Base-by-base conservation (phyloP, 352 stramenopile genomes). In the Pythium apleroticum region DNA sequence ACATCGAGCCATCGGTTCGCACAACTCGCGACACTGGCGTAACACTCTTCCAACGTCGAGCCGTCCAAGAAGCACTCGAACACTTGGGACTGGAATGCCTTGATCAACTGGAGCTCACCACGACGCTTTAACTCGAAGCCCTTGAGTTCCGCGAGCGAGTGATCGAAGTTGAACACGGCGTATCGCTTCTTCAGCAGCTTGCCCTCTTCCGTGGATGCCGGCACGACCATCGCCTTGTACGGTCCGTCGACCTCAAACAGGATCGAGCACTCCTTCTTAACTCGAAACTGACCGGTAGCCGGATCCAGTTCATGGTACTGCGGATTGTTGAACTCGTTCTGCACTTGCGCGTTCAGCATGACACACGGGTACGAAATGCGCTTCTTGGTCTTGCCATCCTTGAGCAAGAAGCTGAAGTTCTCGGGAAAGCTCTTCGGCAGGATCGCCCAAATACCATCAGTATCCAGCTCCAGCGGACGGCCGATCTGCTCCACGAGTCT, bases 391-490 rank as follows among this genome's bases (percentile, higher is more conserved):
- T 74, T 75, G 15, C 78, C 80, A 60, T 89, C 76, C 27, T 86
- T 79, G 0, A 90, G 73, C 43, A 82, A 73, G 72, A 99, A 98
- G 1, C 73, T 96, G 62, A 98, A 99, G 17, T 97, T 97, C 74
- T 99, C 96, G 0, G 98, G 98, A 72, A 99, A 99, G 28, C 91
- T 98, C 22, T 88, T 83, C 0, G 98, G 98, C 7, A 99, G 75
- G 74, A 99, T 99, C 64, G 97, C 99, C 98, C 98, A 99, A 78
- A 99, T 99, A 64, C 98, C 98, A 86, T 99, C 98, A 4, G 98
- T 99, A 79, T 99, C 97, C 8, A 99, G 81, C 69, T 99, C 98
- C 14, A 99, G 75, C 12, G 97, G 97, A 11, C 97, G 90, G 9
- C 98, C 98, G 63, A 99, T 91, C 71, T 96, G 88, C 64, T 98